phyloP scores from a whole-genome alignment of 2,329 filamentous ascomycete species.

The Neofusicoccum kwambonambiense region DNA sequence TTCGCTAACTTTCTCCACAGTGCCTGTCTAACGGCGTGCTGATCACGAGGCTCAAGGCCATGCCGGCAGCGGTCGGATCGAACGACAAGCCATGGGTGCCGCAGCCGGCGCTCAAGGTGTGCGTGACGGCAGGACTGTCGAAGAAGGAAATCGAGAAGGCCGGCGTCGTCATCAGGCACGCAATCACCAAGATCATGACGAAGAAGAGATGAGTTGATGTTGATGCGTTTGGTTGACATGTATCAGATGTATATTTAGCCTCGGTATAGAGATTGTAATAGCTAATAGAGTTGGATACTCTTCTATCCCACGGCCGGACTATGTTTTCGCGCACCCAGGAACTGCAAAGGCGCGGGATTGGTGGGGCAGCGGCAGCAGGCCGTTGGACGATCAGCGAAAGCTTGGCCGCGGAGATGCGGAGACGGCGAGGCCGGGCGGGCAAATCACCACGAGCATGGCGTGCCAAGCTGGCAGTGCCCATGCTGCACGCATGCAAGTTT shows the following conservation, averaged over 20 bases:
- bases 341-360: neutral
- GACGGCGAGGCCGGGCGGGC: neutral
- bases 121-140: constrained; percentile 79
- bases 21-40: constrained; percentile 83
- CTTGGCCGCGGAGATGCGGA: constrained; percentile 4
- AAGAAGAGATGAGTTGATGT: constrained; percentile 15
- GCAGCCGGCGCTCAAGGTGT: constrained; percentile 86
- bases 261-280: constrained; percentile 5
- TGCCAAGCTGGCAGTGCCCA: neutral
- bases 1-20: constrained; percentile 47
- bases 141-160: constrained; percentile 97
- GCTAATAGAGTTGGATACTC: constrained; percentile 6
- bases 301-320: neutral
- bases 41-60: constrained; percentile 80
- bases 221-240: too few species aligned
- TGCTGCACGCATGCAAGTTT: neutral
- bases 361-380: neutral
- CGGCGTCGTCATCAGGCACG: constrained; percentile 81
- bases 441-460: neutral
- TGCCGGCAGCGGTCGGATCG: constrained; percentile 60
- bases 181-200: constrained; percentile 87
- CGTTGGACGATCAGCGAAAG: constrained; percentile 6
- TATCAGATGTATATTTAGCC: constrained; percentile 5
- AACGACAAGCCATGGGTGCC: constrained; percentile 66
- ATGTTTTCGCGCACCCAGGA: neutral